Conservation (phyloP, 2,329 filamentous ascomycete genomes). For the Botrytis byssoidea region DNA sequence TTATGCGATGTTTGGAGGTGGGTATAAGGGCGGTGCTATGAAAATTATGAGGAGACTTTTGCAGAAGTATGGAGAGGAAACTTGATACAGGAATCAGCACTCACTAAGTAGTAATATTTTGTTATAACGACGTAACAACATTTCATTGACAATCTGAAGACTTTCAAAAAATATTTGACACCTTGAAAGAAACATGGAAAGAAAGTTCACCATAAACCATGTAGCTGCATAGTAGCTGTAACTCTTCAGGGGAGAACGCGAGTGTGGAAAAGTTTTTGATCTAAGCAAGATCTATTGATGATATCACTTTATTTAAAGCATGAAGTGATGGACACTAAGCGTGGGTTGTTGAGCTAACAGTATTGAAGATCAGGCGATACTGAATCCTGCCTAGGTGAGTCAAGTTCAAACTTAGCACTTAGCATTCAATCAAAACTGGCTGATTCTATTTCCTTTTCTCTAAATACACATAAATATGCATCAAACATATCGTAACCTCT, state of each 20-base stretch:
- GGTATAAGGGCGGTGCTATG: constrained; percentile 74
- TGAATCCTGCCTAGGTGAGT: neutral
- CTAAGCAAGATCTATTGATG: neutral
- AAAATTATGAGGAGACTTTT: constrained; percentile 75
- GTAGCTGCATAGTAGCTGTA: neutral
- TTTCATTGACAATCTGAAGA: neutral
- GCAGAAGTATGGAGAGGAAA: constrained; percentile 61
- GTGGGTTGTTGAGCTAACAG: neutral
- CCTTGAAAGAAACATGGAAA: neutral
- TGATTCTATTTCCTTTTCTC: too few species aligned
- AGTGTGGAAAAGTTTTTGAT: neutral
- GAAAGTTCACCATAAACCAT: neutral
- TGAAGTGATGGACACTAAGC: too few species aligned
- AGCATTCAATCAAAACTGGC: too few species aligned
- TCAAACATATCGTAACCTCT: too few species aligned
- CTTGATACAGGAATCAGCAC: neutral
- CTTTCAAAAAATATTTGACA: neutral
- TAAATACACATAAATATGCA: too few species aligned
- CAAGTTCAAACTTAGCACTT: too few species aligned
- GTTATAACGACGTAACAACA: neutral
- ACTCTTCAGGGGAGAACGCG: neutral
- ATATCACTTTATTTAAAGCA: neutral
- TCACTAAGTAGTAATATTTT: neutral
- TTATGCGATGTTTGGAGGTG: constrained; percentile 66
- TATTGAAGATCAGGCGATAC: neutral